A percentile compares a stretch with the other conserved stretches of the same genome.
These are phyloP conservation scores for Paraphaeosphaeria minitans DNA, from an alignment of 2,329 filamentous ascomycete species.

Conservation along the genomic window DNA sequence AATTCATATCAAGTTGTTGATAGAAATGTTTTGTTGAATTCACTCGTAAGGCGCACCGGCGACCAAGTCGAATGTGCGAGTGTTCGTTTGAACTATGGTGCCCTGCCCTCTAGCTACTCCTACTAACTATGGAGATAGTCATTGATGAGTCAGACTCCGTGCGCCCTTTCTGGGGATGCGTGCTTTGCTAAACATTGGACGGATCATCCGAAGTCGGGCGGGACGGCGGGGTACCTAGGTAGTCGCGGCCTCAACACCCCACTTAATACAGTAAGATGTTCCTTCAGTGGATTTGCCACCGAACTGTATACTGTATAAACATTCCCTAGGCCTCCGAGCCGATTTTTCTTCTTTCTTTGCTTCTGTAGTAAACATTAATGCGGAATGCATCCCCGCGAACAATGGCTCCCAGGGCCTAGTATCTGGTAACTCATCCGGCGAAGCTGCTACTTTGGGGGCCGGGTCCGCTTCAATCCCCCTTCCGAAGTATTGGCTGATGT, in stretches of 20 bases:
- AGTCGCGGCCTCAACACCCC: background rate
- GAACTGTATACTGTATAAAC: background rate
- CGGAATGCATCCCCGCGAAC: conserved; percentile 63
- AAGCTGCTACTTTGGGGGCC: conserved; percentile 66
- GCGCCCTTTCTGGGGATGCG: background rate
- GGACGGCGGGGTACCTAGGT: conserved; percentile 5
- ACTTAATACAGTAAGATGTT: conserved; percentile 4
- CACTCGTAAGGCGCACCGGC: background rate
- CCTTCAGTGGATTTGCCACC: conserved; percentile 1
- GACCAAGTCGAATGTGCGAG: background rate
- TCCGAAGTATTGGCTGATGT: conserved; percentile 60
- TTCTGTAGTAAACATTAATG: conserved; percentile 55
- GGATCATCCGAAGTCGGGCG: background rate
- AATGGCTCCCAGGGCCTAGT: conserved; percentile 67
- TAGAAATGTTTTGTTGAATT: background rate
- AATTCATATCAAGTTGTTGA: background rate
- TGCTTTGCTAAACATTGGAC: background rate
- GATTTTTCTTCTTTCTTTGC: too few species aligned
- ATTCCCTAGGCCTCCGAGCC: too few species aligned
- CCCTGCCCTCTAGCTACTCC: too few species aligned
- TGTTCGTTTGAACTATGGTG: background rate
- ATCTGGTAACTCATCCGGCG: conserved; percentile 67
- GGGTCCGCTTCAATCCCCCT: conserved; percentile 62
- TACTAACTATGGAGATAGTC: background rate
- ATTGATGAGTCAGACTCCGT: background rate